A percentile compares a stretch with the other conserved stretches of the same genome.
Conservation (phyloP, 331 rosid species). For the Stylosanthes scabra region DNA sequence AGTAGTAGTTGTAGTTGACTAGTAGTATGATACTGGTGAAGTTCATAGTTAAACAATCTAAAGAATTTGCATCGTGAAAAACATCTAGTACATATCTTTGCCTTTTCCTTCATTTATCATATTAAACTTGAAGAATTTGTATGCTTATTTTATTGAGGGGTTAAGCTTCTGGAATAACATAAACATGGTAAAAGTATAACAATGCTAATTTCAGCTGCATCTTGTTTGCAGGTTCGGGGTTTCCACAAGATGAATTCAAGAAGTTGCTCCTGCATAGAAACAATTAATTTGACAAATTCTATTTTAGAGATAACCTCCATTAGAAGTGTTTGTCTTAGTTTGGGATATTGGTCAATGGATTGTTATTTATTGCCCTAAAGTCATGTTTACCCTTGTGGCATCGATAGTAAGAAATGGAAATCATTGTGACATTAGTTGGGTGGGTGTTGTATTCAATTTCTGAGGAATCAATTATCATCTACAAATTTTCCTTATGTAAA, state of each 20-base stretch:
- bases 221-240: slow-evolving; percentile 39
- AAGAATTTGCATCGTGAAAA: slow-evolving; percentile 3
- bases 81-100: slow-evolving; percentile 12
- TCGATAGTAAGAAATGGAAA: slow-evolving; percentile 20
- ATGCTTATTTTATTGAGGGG: slow-evolving; percentile 13
- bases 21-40: slow-evolving; percentile 8
- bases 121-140: slow-evolving; percentile 29
- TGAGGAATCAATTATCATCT: background rate
- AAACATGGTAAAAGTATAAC: slow-evolving; percentile 14
- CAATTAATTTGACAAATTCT: slow-evolving; percentile 18
- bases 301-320: slow-evolving; percentile 18
- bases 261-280: slow-evolving; percentile 14
- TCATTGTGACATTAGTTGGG: slow-evolving; percentile 22
- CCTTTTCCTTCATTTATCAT: slow-evolving; percentile 12
- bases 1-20: no score
- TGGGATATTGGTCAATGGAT: slow-evolving; percentile 16
- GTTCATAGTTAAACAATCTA: background rate
- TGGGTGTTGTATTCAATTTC: slow-evolving; percentile 32
- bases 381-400: slow-evolving; percentile 20
- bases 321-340: background rate
- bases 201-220: slow-evolving; percentile 10
- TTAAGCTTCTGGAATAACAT: slow-evolving; percentile 2
- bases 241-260: slow-evolving; percentile 28
- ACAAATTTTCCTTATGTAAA: slow-evolving; percentile 11
- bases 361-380: slow-evolving; percentile 13